These are phyloP conservation scores for Sporothrix dimorphospora DNA, from an alignment of 2,329 filamentous ascomycete species.

Conservation along the genomic window DNA sequence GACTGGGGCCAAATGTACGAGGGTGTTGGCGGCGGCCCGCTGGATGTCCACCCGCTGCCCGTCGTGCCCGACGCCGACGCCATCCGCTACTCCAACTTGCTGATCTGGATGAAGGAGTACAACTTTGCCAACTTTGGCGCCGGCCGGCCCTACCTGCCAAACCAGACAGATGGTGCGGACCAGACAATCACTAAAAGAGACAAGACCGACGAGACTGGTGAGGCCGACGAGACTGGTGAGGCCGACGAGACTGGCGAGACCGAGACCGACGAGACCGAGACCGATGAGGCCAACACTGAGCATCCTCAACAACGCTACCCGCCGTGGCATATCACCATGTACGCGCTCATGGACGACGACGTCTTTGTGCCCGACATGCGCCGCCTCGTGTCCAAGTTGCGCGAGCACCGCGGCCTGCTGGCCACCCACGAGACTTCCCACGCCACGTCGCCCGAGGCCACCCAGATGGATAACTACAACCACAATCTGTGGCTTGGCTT, in stretches of 20 bases:
- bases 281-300: neutral
- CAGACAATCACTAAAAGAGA: neutral
- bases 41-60: slow-evolving; percentile 10
- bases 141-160: neutral
- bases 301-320: neutral
- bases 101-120: slow-evolving; percentile 11
- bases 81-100: slow-evolving; percentile 32
- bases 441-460: neutral
- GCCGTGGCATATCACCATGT: slow-evolving; percentile 39
- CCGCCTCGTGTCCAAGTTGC: slow-evolving; percentile 45
- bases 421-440: neutral
- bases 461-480: neutral
- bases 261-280: neutral
- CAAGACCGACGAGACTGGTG: neutral
- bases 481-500: slow-evolving; percentile 47
- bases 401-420: slow-evolving; percentile 9
- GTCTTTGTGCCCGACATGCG: slow-evolving; percentile 51
- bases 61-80: slow-evolving; percentile 28
- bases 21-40: slow-evolving; percentile 13
- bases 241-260: neutral
- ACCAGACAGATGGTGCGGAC: neutral
- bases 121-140: slow-evolving; percentile 18
- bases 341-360: slow-evolving; percentile 51
- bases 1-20: slow-evolving; percentile 33
- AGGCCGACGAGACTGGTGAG: slow-evolving; percentile 3